Conservation (phyloP, 208 protist genomes). For the Crithidia sp. region DNA sequence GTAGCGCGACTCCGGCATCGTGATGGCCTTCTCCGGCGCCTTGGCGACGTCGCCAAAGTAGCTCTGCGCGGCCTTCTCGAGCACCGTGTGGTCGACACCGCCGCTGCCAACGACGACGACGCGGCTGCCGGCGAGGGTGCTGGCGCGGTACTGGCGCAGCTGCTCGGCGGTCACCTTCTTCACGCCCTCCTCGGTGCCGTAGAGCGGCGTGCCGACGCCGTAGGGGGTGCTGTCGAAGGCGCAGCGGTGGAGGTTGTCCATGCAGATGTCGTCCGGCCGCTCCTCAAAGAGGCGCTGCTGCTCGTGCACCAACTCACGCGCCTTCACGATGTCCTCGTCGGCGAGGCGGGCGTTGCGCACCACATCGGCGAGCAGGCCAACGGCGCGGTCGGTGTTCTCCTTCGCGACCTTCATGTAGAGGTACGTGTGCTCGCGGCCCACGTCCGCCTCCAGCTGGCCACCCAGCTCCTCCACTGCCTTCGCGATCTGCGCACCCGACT, state of each 20-base stretch:
- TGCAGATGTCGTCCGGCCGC: constrained; percentile 93
- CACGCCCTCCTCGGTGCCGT: constrained; percentile 95
- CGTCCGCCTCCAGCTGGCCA: constrained; percentile 96
- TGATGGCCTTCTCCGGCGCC: constrained; percentile 26
- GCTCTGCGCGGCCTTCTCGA: constrained; percentile 92
- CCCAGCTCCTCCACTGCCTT: constrained; percentile 96
- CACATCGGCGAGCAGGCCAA: constrained; percentile 97
- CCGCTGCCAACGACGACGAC: constrained; percentile 96
- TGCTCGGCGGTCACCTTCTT: constrained; percentile 74
- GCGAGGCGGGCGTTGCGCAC: constrained; percentile 94
- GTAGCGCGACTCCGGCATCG: constrained; percentile 67
- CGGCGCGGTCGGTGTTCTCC: constrained; percentile 91
- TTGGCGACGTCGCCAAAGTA: constrained; percentile 88
- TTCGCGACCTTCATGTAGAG: constrained; percentile 96
- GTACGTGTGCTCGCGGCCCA: constrained; percentile 96
- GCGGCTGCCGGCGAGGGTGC: constrained; percentile 91
- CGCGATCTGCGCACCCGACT: constrained; percentile 88
- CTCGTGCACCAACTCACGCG: constrained; percentile 89
- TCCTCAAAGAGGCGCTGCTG: constrained; percentile 95
- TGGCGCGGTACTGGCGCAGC: constrained; percentile 84
- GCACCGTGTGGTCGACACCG: constrained; percentile 94
- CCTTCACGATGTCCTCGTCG: constrained; percentile 88
- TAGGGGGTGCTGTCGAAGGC: constrained; percentile 91
- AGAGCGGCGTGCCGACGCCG: constrained; percentile 94
- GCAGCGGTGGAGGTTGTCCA: constrained; percentile 96